Conservation (phyloP, 164 flowering plant genomes). For the Nymphaea colorata region DNA sequence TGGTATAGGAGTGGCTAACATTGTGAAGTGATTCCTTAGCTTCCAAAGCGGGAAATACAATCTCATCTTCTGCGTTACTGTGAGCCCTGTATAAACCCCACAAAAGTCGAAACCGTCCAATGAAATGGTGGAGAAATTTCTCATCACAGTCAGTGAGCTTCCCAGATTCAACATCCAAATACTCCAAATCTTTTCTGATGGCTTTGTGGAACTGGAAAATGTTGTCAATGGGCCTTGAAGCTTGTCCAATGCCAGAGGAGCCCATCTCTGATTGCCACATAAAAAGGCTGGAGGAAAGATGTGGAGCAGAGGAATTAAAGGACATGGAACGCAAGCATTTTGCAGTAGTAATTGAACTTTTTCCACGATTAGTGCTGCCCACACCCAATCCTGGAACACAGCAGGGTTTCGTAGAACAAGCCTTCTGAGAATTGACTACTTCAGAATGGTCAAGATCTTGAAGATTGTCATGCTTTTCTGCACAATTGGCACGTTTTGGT, state of each 20-base stretch:
- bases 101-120: constrained; percentile 77
- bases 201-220: constrained; percentile 94
- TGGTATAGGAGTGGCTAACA: constrained; percentile 88
- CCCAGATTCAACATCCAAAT: constrained; percentile 87
- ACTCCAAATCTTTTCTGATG: constrained; percentile 85
- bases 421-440: constrained; percentile 12
- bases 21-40: constrained; percentile 84
- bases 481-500: constrained; percentile 30
- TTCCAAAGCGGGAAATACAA: constrained; percentile 93
- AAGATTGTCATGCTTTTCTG: constrained; percentile 10
- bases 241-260: constrained; percentile 26
- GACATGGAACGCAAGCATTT: constrained; percentile 68
- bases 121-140: constrained; percentile 61
- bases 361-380: constrained; percentile 36
- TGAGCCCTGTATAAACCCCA: constrained; percentile 94
- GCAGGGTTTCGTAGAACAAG: constrained; percentile 40
- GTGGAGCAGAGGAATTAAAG: constrained; percentile 47
- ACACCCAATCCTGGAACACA: constrained; percentile 90
- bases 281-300: constrained; percentile 85
- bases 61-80: constrained; percentile 97
- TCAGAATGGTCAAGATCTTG: constrained; percentile 7
- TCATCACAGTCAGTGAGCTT: constrained; percentile 61
- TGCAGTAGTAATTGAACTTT: constrained; percentile 44
- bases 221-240: constrained; percentile 71
- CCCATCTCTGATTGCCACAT: constrained; percentile 62